Base-by-base conservation (phyloP, 495 filamentous ascomycete genomes). In the Aspergillus sparsus region DNA sequence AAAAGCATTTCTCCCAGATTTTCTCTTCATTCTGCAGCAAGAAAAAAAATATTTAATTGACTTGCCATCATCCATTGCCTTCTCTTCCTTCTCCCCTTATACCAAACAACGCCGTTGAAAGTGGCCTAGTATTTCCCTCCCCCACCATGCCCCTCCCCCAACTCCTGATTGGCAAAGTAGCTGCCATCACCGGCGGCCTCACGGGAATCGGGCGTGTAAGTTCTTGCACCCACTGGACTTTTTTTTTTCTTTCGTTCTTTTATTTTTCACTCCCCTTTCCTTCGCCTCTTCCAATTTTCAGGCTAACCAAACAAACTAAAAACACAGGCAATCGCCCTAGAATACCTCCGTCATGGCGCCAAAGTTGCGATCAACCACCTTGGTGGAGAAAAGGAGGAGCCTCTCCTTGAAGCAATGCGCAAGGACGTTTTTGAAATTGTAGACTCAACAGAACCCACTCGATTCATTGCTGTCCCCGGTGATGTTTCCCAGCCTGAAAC, bases 131-230 rank as follows among this genome's bases (percentile, higher is more conserved):
- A 27, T 21, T 31, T 42, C 10, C 36, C 33, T 27, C 12, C 34
- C 32, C 13, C 50, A 60, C 44, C 62, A 77, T 77, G 75, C 54
- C 61, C 12, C 58, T 67, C 35, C 61, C 65, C 7, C 61, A 64
- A n/a, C 68, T 67, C 60, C 80, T 93, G 42, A 71, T 75, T 56
- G 81, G 80, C 71, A 91, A 90, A 67, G 85, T 85, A 3, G 87
- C 87, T 69, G 87, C 89, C 68, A 86, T 92, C 61, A 91, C 89
- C 5, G 89, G 89, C 61, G 87, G 87, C 44, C 83, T 87, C 1
- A 90, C 89, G 1, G 89, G 89, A 55, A 92, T 92, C 63, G 89
- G 89, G 47, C 81, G 88, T 34, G 76, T 77, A 71, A 11, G 62
- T 44, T 35, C 9, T 7, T 31, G 8, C 27, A 7, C 41, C 41